Evolutionary conservation across 2,329 filamentous ascomycete species (phyloP), one percentile per base, ranked within the genome.

Genomic region (Aspergillus pseudotamarii): DNA sequence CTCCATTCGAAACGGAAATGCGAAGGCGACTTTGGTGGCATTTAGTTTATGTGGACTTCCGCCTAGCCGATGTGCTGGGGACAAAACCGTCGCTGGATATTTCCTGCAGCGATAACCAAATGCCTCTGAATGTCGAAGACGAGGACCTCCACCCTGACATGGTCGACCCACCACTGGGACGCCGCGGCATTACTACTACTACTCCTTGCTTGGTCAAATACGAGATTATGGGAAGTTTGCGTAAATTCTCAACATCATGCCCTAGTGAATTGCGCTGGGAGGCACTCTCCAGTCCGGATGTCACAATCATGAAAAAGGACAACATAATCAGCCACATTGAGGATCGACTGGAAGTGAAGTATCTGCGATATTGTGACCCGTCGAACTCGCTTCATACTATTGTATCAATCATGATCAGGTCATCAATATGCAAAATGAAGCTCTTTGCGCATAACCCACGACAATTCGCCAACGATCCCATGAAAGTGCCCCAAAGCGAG

Each of bases 1-100:
- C 57, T 19, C 23, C 32, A 19, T 55, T 38, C 26, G 58, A 60
- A 38, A 32, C 46, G 10, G 58, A 60, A 26, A 60, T 60, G 58
- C 48, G 58, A 16, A 34, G 26, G 19, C 34, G 58, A 9, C 58
- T 60, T 14, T 60, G 58, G 48, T 38, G 23, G 10, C 36, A 54
- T n/a, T 26, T 60, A 21, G 36, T 23, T 34, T 43, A 41, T 5
- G 30, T 53, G 3, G 58, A 60, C 28, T 19, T n/a, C n/a, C 36
- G n/a, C 30, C 6, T 36, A 6, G 34, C 45, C 1, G 28, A 46
- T 9, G 21, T 38, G 21, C 34, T 38, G 23, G 58, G 48, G 1
- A 51, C 48, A 19, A 51, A 30, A 12, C 48, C 48, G 26, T 51
- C 48, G 3, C 8, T 51, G 26, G 48, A 51, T 30, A 16, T 51